A percentile compares a stretch with the other conserved stretches of the same genome.
Evolutionary conservation across 2,329 filamentous ascomycete species (phyloP).

Genomic region (Pleomassaria siparia): DNA sequence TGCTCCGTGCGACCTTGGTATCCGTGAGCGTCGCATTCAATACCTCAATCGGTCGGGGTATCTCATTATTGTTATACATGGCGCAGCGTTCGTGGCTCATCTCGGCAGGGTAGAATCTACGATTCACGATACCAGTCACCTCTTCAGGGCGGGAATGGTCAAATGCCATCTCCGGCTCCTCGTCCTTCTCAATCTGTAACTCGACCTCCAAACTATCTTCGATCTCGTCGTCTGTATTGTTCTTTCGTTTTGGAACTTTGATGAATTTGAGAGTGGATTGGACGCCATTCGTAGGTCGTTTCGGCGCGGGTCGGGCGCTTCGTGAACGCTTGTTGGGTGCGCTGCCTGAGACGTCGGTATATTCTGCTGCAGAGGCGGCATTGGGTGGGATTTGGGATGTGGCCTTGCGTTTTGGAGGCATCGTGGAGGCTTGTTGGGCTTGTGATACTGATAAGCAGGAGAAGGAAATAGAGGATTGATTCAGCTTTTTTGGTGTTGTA

Average conservation of each 20-base stretch:
- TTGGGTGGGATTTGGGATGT: conserved; percentile 19
- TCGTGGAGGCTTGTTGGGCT: conserved; percentile 1
- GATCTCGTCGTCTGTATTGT: neutral
- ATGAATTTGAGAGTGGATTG: neutral
- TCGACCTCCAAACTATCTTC: neutral
- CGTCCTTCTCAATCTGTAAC: neutral
- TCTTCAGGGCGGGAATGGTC: conserved; percentile 44
- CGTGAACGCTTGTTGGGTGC: conserved; percentile 43
- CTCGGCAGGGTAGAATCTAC: conserved; percentile 78
- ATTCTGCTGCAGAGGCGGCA: conserved; percentile 30
- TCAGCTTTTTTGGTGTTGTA: neutral
- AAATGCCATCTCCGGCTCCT: conserved; percentile 16
- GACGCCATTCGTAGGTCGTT: conserved; percentile 22
- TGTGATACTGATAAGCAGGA: neutral
- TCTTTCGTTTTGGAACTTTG: conserved; percentile 10
- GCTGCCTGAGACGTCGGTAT: conserved; percentile 36
- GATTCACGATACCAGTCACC: conserved; percentile 45
- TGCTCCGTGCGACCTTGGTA: conserved; percentile 58
- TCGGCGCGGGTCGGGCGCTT: conserved; percentile 28
- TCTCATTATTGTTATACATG: conserved; percentile 69
- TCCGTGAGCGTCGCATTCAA: conserved; percentile 63
- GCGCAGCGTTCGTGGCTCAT: conserved; percentile 79
- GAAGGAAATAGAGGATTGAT: neutral
- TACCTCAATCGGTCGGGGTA: conserved; percentile 72
- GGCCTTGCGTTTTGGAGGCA: conserved; percentile 18